Base-by-base conservation (phyloP, 495 filamentous ascomycete genomes). In the Tetracladium setigerum region DNA sequence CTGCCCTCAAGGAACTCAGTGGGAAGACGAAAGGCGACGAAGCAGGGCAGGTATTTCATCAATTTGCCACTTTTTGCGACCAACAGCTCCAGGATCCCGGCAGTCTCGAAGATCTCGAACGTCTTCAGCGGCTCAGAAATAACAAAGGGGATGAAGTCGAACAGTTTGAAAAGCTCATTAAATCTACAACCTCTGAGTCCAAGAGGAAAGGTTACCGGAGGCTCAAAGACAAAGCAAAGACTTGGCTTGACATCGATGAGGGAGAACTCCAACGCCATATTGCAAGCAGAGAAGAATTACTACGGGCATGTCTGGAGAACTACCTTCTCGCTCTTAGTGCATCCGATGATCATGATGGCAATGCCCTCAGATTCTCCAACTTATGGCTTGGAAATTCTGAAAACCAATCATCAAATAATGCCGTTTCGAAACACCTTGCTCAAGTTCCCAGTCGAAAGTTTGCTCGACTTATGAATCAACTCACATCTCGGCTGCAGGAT, bases 61-160 rank as follows among this genome's bases (percentile, higher is more conserved):
- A 92, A 52, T 97, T 95, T 62, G 92, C 92, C 44, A 78, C 79
- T 44, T 99, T 96, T 57, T 99, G 92, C 60, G 91, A 99, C 61
- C 81, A 84, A 53, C 92, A 97, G 59, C 69, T 97, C 11, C 81
- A 94, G 49, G 91, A 89, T 58, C 76, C 81, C 2, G 87, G 90
- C 43, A 79, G 81, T 42, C 66, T 88, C 15, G 89, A 95, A 59
- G 92, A 99, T 52, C 80, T 94, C 50, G 75, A 80, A 37, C 83
- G 92, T 12, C 73, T 95, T 31, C 72, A 87, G 56, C 87, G 81
- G 54, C 70, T 97, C 19, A 82, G 83, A 53, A 73, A 88, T 53
- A 83, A 81, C 42, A 95, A 95, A 63, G 79, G 82, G 53, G 75
- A 77, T 38, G 88, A 96, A 62, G 75, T 95, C 7, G 55, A 67